Evolutionary conservation across 1,139 yeast genomes (phyloP), one percentile per base, ranked within the genome.

Genomic region (Pichia sp.): DNA sequence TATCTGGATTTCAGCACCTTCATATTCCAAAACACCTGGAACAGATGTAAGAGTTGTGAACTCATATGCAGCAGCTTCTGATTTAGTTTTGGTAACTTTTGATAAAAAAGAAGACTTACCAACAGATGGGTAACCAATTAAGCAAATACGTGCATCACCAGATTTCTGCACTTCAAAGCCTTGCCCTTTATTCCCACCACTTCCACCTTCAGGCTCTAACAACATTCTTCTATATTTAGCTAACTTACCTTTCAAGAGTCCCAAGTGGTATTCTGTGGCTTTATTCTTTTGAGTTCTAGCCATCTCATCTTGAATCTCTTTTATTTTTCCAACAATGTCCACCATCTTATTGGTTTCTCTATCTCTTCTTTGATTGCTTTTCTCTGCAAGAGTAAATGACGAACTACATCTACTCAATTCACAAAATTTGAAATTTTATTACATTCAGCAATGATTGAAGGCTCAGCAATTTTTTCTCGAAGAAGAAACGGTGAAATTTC

Each of bases 241-340:
- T 38, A 91, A 72, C 61, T 91, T 91, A 44, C 97, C 98, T 64
- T 91, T 88, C 44, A 91, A 68, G 30, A 89, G 74, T 51, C 98
- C 97, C 56, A 91, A 72, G 61, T 91, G 98, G 62, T 89, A 89
- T 66, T 91, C 97, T 1, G 98, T 91, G 51, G 98, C 98, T 66
- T 91, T 91, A 60, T 91, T 91, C 69, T 91, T 91, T 60, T 91
- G 98, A 26, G 98, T 91, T 48, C 96, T 72, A 31, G 95, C 78
- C 69, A 91, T 77, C 63, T 91, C 98, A 63, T 82, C 93, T 64
- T 86, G 95, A 66, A 91, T 88, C 64, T 80, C 86, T 48, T 80
- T 79, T 54, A 89, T 89, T 60, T 86, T 88, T 52, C 88, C 96
- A 15, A 56, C 50, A 30, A 59, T 52, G 34, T 56, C 58, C 33